Percentiles rank a stretch among this genome's conserved stretches.
These are phyloP conservation scores for Capronia coronata DNA, from an alignment of 2,329 filamentous ascomycete species.

Conservation along the genomic window DNA sequence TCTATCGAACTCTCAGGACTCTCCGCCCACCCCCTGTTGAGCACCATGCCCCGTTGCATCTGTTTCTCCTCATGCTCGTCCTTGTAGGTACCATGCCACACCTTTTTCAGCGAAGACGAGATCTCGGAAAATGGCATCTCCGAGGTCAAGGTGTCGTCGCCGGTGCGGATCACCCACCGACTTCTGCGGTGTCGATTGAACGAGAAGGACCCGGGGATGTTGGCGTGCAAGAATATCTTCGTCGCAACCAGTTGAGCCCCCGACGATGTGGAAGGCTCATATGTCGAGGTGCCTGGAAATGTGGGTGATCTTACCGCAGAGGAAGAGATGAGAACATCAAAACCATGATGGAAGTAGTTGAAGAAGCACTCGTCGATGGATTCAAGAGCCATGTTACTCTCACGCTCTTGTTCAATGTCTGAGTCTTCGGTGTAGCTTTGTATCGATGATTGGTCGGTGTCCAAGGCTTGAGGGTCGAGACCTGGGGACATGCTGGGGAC, in stretches of 20 bases:
- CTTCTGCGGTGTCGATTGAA: conserved; percentile 92
- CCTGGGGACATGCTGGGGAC: conserved; percentile 32
- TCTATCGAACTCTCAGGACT: conserved; percentile 87
- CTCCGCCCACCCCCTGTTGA: conserved; percentile 78
- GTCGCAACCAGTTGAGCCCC: conserved; percentile 67
- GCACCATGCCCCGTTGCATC: conserved; percentile 63
- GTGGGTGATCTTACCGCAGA: conserved; percentile 59
- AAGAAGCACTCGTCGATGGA: conserved; percentile 66
- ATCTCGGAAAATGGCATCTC: conserved; percentile 73
- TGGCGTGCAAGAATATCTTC: conserved; percentile 89
- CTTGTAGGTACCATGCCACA: conserved; percentile 63
- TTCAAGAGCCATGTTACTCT: conserved; percentile 53
- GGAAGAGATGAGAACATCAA: conserved; percentile 85
- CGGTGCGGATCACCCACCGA: conserved; percentile 67
- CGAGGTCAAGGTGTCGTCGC: conserved; percentile 52
- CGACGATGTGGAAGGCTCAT: conserved; percentile 31
- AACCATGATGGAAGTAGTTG: conserved; percentile 94
- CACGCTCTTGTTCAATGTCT: conserved; percentile 52
- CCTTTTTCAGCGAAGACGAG: conserved; percentile 59
- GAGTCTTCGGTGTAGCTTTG: conserved; percentile 65
- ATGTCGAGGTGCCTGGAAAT: conserved; percentile 43
- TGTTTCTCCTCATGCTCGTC: conserved; percentile 49
- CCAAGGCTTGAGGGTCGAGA: conserved; percentile 44
- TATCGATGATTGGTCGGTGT: conserved; percentile 69
- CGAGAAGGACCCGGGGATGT: conserved; percentile 89